Base-by-base conservation (phyloP, 371 early-diverging fungal species). In the Rhizomucor miehei region DNA sequence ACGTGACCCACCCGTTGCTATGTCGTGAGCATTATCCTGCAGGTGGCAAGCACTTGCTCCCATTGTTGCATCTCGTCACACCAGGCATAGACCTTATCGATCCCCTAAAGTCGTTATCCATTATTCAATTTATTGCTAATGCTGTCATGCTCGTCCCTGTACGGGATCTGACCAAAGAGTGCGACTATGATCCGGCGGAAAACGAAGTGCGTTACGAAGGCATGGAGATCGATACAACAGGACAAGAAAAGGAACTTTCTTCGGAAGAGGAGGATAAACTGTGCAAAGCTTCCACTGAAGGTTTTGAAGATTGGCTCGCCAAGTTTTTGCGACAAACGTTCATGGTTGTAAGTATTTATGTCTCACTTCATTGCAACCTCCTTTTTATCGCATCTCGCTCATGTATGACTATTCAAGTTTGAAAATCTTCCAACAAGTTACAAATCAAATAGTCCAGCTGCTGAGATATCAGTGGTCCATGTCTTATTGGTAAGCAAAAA, bases 11-110 rank as follows among this genome's bases (percentile, higher is more conserved):
- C 3, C 89, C 94, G 3, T 66, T 95, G 44, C 62, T 93, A 4
- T 80, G 80, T 49, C 80, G 89, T 3, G 62, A 73, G 0, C 81
- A 87, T 59, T 95, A 87, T 61, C 88, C 94, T 3, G 79, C 84
- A 23, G 96, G 96, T n/a, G 94, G 88, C 6, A 85, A 84, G 57
- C 91, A 94, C 55, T 53, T 96, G 0, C 57, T 85, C 0, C 84
- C 88, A 6, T 66, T 96, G 44, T 65, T 96, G 37, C 81, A 85
- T 44, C 69, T 93, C 1, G 81, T 84, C 1, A 80, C 92, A 9
- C 95, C 94, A 0, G 96, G 95, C 14, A 89, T 96, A 19, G 95
- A 96, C 59, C 75, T 92, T 68, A 95, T 95, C 62, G 96, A 96
- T 53, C 86, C 89, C 1, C 68, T 69, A 41, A 96, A 95, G 67